These are phyloP conservation scores for Aspergillus quadrilineatus DNA, from an alignment of 2,329 filamentous ascomycete species.

Conservation along the genomic window DNA sequence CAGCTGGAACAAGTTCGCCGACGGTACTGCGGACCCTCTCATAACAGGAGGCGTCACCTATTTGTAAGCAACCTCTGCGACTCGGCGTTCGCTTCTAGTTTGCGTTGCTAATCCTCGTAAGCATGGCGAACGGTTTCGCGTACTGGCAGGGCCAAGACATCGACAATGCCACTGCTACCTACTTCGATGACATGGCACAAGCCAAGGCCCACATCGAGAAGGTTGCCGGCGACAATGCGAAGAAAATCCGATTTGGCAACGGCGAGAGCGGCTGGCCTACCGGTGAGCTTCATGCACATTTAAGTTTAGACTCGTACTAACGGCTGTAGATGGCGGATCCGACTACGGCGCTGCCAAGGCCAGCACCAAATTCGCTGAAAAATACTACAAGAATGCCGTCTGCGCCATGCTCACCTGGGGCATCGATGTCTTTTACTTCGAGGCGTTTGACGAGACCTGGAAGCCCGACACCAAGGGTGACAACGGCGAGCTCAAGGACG, in stretches of 20 bases:
- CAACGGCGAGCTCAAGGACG: slow-evolving; percentile 60
- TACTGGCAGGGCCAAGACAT: slow-evolving; percentile 68
- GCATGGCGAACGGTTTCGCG: slow-evolving; percentile 67
- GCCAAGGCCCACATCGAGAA: slow-evolving; percentile 63
- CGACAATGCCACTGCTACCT: slow-evolving; percentile 59
- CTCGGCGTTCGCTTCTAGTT: background rate
- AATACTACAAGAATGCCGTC: slow-evolving; percentile 62
- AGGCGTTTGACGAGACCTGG: slow-evolving; percentile 72
- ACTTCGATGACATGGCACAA: slow-evolving; percentile 66
- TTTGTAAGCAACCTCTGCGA: slow-evolving; percentile 41
- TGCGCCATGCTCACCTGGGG: slow-evolving; percentile 66
- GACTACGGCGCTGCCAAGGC: slow-evolving; percentile 63
- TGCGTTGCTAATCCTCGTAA: slow-evolving; percentile 17
- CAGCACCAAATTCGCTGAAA: slow-evolving; percentile 57
- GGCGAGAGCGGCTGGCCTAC: slow-evolving; percentile 70
- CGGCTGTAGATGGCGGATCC: slow-evolving; percentile 50
- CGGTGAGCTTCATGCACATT: slow-evolving; percentile 30
- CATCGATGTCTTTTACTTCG: slow-evolving; percentile 70
- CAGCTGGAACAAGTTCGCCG: slow-evolving; percentile 70
- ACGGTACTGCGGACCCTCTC: slow-evolving; percentile 66
- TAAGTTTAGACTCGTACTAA: slow-evolving; percentile 2
- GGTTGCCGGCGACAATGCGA: slow-evolving; percentile 51
- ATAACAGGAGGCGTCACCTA: slow-evolving; percentile 61
- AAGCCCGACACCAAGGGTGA: slow-evolving; percentile 65
- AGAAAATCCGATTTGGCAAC: slow-evolving; percentile 64